Conservation (phyloP, 2,329 filamentous ascomycete genomes). For the Diaporthe caulivora region DNA sequence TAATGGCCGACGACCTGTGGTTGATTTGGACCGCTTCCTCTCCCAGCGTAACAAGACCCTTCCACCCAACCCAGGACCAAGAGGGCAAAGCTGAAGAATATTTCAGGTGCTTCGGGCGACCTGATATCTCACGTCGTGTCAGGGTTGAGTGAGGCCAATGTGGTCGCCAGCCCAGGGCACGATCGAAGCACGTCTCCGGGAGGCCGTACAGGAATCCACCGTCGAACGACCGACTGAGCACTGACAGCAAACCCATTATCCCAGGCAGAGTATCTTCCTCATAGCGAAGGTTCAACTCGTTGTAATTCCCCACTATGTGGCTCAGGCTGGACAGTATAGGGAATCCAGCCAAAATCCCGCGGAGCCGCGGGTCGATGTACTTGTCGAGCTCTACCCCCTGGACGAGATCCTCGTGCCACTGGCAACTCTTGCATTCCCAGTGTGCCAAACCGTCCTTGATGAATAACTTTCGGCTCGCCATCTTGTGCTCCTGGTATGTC, state of each 20-base stretch:
- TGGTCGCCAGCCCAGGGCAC: conserved; percentile 38
- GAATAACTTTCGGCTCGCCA: not conserved
- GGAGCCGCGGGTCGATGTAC: not conserved
- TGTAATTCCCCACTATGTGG: not conserved
- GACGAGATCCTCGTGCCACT: not conserved
- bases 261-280: conserved; percentile 38
- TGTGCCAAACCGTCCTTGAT: not conserved
- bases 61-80: conserved; percentile 33
- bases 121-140: not conserved
- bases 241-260: conserved; percentile 32
- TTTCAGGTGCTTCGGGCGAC: not conserved
- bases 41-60: not conserved
- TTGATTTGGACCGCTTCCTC: not conserved
- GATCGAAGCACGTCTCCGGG: conserved; percentile 40
- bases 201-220: conserved; percentile 41
- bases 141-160: not conserved
- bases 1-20: not conserved
- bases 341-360: not conserved
- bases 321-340: not conserved
- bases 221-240: conserved; percentile 31
- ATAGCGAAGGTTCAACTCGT: conserved; percentile 24
- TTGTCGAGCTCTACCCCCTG: conserved; percentile 17
- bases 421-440: conserved; percentile 13
- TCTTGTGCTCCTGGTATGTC: conserved; percentile 16
- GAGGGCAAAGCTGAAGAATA: not conserved